phyloP scores from a whole-genome alignment of 2,329 filamentous ascomycete genomes.

The Exophiala sp. region DNA sequence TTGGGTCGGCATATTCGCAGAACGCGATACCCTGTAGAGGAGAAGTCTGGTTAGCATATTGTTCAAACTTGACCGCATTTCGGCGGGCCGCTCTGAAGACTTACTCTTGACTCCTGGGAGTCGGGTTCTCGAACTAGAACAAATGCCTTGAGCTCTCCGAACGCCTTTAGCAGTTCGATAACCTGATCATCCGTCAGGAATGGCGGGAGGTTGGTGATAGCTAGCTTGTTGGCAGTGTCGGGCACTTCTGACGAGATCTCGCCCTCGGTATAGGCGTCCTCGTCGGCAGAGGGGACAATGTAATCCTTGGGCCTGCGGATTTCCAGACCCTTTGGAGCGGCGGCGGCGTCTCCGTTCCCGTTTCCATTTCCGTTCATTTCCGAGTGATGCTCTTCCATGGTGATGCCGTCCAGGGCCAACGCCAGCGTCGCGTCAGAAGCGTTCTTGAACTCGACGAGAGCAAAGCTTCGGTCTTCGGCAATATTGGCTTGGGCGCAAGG shows the following conservation, averaged over 20 bases:
- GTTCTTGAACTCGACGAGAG: conserved; percentile 83
- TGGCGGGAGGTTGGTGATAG: conserved; percentile 78
- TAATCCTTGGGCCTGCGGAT: conserved; percentile 93
- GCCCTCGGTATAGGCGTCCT: conserved; percentile 57
- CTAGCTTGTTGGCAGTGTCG: conserved; percentile 92
- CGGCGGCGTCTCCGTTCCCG: conserved; percentile 46
- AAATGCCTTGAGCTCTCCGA: conserved; percentile 90
- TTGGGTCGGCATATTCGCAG: conserved; percentile 81
- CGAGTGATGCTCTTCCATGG: conserved; percentile 66
- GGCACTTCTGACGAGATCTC: conserved; percentile 74
- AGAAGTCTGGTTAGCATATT: conserved; percentile 26
- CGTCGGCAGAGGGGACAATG: conserved; percentile 77
- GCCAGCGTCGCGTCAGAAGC: conserved; percentile 85
- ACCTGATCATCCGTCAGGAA: conserved; percentile 91
- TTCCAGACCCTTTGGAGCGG: conserved; percentile 53
- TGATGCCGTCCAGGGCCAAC: conserved; percentile 79
- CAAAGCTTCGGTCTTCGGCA: conserved; percentile 71
- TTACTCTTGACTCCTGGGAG: conserved; percentile 80
- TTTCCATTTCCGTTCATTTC: conserved; percentile 47
- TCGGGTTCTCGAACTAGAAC: conserved; percentile 78
- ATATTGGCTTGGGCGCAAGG: conserved; percentile 81
- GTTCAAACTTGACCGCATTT: not conserved
- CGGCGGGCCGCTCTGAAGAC: conserved; percentile 51
- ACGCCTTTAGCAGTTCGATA: conserved; percentile 79
- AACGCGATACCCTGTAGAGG: conserved; percentile 76